Evolutionary conservation across 495 filamentous ascomycete genomes (phyloP), one percentile per base, ranked within the genome.

Genomic region (Venustampulla echinocandica): DNA sequence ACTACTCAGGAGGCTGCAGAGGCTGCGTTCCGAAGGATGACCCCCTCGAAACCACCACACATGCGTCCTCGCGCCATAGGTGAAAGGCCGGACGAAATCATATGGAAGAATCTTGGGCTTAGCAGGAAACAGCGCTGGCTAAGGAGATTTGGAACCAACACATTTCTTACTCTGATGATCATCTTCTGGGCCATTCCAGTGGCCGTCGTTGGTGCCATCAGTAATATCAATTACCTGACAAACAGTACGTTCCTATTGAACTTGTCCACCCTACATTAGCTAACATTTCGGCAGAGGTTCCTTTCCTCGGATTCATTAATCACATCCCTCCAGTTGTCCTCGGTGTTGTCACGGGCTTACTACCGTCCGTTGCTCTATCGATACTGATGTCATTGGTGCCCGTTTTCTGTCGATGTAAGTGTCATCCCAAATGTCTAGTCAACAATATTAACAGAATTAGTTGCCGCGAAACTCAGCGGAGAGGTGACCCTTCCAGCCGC

Each of bases 111-210:
- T 56, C 74, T 97, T 22, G 73, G 75, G 44, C 88, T 98, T 56
- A 81, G 78, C 40, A 95, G 87, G 87, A 88, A 81, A 76, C 82
- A 92, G 61, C 72, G 79, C 19, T 65, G 90, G 27, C 56, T 87
- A 33, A 84, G 89, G 40, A 71, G 80, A 60, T 72, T 81, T 45
- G 74, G 67, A 13, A 82, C 84, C 6, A 67, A 80, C 28, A 76
- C 71, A 40, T 84, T 90, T 59, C 79, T 96, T 37, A 58, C 64
- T 19, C 81, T 73, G n/a, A 67, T 96, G 65, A 88, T 97, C 56
- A 72, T 98, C 56, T 96, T 98, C 74, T 97, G 89, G 88, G 84
- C 88, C 2, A 86, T 98, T 49, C 92, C 92, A 6, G 87, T 94
- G 28, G 87, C 82, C 17, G 73, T 89, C 47, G 87, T 96, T 44